Evolutionary conservation across 805 yeast genomes (phyloP), one percentile per base, ranked within the genome.

Genomic region (Candida odintsovae): DNA sequence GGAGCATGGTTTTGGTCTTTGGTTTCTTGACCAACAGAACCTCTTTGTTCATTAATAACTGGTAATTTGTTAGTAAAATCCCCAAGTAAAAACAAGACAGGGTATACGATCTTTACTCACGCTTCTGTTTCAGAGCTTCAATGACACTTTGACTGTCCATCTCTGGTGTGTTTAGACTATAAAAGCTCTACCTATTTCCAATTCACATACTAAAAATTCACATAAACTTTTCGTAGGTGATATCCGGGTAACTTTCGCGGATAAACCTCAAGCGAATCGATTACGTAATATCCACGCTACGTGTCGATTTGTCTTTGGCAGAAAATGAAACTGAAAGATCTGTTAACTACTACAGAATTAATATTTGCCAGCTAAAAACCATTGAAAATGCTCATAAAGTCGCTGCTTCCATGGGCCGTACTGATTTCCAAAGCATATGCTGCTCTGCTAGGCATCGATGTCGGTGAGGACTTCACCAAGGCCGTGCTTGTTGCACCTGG

Each of bases 401-500:
- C 35, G 7, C 21, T 44, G 43, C 11, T 33, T 3, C 42, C 47
- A 10, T 40, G 31, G 16, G 47, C 50, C 20, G 29, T 56, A 21
- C 20, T 57, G 10, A 16, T 52, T 2, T 44, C 44, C 23, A 21
- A 52, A 19, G 59, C 65, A 2, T 52, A 63, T 10, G 80, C 77
- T 11, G 92, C 97, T 2, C 76, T 94, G 10, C 69, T 94, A 42
- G 98, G 97, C 20, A 71, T 94, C 36, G 99, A 94, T 63, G 82
- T 76, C 59, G 99, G 99, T 44, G 84, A 86, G 46, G 92, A 90
- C 58, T 86, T 73, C 70, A 78, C 90, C 21, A 94, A 94, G 63
- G 89, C 96, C 2, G 87, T 83, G 42, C 71, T 94, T 40, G 86
- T 94, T 37, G 96, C 97, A 0, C 97, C 97, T 0, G 88, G 90